These are phyloP conservation scores for Basipetospora chlamydospora DNA, from an alignment of 2,329 filamentous ascomycete genomes.

Conservation along the genomic window DNA sequence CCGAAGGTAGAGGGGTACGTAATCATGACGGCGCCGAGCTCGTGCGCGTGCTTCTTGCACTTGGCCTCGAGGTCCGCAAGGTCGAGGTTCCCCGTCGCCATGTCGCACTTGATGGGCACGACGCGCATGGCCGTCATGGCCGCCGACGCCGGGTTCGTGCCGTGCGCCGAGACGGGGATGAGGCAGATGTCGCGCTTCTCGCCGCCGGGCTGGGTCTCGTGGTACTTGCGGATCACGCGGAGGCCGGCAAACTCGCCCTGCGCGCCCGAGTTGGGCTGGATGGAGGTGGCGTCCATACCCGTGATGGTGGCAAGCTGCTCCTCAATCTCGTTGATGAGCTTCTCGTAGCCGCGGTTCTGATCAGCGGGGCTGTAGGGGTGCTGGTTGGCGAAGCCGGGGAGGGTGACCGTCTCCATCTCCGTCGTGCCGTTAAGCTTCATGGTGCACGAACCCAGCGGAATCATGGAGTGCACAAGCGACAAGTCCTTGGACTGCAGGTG, in stretches of 20 bases:
- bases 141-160: constrained; percentile 88
- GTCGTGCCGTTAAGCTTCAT: constrained; percentile 96
- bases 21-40: constrained; percentile 88
- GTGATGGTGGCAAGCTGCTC: constrained; percentile 69
- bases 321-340: constrained; percentile 59
- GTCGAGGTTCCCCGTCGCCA: constrained; percentile 76
- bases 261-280: constrained; percentile 91
- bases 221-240: constrained; percentile 74
- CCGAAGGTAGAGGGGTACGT: constrained; percentile 93
- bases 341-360: constrained; percentile 52
- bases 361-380: constrained; percentile 64
- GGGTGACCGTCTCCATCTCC: constrained; percentile 79
- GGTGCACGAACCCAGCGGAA: constrained; percentile 88
- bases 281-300: constrained; percentile 74
- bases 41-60: constrained; percentile 72
- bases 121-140: constrained; percentile 95
- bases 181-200: constrained; percentile 79
- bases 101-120: constrained; percentile 81
- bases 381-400: constrained; percentile 59
- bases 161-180: constrained; percentile 89
- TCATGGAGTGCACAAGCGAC: constrained; percentile 93
- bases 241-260: constrained; percentile 92
- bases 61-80: constrained; percentile 74
- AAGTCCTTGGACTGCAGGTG: constrained; percentile 90
- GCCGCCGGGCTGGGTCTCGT: constrained; percentile 49